A percentile compares a stretch with the other conserved stretches of the same genome.
Conservation (phyloP, 306 rosid genomes). For the Begonia fuchsioides region DNA sequence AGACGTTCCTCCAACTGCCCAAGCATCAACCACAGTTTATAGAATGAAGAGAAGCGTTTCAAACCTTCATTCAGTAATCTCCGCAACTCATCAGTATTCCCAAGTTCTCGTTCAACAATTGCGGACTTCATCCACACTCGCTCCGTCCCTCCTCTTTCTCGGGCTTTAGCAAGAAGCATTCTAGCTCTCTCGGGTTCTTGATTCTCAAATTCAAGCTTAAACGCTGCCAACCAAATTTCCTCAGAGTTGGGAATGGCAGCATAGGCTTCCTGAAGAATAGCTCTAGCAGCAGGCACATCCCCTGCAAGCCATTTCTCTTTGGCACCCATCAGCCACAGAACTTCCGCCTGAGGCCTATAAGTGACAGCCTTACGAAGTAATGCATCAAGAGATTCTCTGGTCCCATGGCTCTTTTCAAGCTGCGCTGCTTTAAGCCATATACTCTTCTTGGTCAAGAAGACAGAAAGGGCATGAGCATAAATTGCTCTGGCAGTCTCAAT, state of each 20-base stretch:
- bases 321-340: conserved; percentile 97
- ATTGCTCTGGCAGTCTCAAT: conserved; percentile 88
- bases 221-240: conserved; percentile 93
- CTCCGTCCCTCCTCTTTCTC: conserved; percentile 87
- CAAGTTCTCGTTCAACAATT: conserved; percentile 79
- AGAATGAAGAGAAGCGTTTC: conserved; percentile 61
- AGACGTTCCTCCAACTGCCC: conserved; percentile 82
- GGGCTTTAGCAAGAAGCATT: conserved; percentile 78
- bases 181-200: conserved; percentile 93
- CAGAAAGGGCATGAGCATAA: conserved; percentile 69
- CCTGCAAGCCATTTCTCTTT: conserved; percentile 98
- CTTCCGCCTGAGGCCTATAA: conserved; percentile 89
- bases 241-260: conserved; percentile 89
- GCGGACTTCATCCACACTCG: conserved; percentile 95
- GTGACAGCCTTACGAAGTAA: conserved; percentile 76
- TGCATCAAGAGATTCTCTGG: conserved; percentile 81
- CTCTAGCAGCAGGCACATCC: conserved; percentile 77
- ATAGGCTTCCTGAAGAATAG: conserved; percentile 85
- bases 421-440: conserved; percentile 96
- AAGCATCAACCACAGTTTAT: conserved; percentile 85
- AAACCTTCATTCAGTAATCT: conserved; percentile 69
- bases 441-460: conserved; percentile 80
- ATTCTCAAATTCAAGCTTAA: conserved; percentile 87
- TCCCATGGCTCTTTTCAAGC: conserved; percentile 86
- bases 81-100: conserved; percentile 62